Conservation (phyloP, 1,284 basidiomycete species). For the Athelia sp. region DNA sequence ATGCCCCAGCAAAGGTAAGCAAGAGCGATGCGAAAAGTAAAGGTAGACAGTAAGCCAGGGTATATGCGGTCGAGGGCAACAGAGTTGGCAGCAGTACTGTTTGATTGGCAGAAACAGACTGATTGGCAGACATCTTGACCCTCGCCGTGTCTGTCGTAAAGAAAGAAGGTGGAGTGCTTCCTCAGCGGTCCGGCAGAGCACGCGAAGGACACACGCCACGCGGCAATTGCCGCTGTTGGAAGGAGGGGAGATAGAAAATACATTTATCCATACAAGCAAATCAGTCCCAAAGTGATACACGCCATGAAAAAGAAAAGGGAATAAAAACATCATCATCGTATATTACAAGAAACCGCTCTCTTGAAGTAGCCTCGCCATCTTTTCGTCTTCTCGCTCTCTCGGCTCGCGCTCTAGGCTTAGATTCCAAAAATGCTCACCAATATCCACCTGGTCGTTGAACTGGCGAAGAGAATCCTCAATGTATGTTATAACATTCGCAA, state of each 20-base stretch:
- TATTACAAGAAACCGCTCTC: constrained; percentile 82
- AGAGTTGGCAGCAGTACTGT: constrained; percentile 1
- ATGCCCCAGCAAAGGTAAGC: constrained; percentile 58
- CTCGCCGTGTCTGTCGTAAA: no score
- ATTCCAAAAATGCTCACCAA: constrained; percentile 78
- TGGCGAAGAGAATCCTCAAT: constrained; percentile 75
- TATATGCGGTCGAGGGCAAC: constrained; percentile 30
- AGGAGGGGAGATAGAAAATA: no score
- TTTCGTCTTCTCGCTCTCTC: constrained; percentile 89
- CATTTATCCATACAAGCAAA: no score
- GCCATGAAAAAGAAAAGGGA: neutral
- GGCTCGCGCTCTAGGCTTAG: constrained; percentile 86
- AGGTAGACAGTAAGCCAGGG: constrained; percentile 51
- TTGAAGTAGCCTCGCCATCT: constrained; percentile 84
- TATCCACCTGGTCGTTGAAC: constrained; percentile 57
- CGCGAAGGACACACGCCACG: no score
- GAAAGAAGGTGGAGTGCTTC: no score
- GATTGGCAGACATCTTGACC: no score
- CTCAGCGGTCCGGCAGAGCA: no score
- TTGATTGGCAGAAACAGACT: neutral
- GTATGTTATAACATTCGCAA: constrained; percentile 68
- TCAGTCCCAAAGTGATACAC: no score
- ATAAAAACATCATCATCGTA: neutral
- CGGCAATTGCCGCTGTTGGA: no score
- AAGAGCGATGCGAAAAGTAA: constrained; percentile 46